Base-by-base conservation (phyloP, 2,329 filamentous ascomycete genomes). In the Metarhizium robertsii region DNA sequence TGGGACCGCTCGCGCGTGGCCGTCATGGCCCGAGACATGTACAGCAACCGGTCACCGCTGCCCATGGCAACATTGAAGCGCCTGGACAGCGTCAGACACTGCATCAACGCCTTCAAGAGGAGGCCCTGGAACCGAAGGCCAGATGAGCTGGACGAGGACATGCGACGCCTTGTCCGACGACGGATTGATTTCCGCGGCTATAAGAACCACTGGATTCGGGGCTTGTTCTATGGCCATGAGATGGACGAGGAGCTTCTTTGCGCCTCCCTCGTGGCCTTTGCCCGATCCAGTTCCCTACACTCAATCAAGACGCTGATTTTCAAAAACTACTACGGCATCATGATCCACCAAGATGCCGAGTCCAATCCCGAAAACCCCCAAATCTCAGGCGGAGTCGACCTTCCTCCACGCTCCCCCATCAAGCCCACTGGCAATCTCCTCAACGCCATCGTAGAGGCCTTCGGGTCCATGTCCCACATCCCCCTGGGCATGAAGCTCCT, bases 381-480 rank as follows among this genome's bases (percentile, higher is more conserved):
- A 7, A 57, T 74, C 45, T 59, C 55, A 1, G 71, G 66, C 16
- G 69, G 73, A n/a, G 72, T 65, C 34, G 62, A 64, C 1, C 76
- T 80, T 47, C 65, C 72, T 1, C 62, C 61, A 0, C 72, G 75
- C 32, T 85, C 80, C 1, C 77, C 80, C 7, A 67, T 86, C 36
- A 72, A 75, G 52, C 88, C 89, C 2, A 82, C 79, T 0, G 59
- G 67, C 7, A 71, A 73, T 2, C 73, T 92, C 0, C 74, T 92
- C 25, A 74, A 80, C 54, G 79, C 85, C 8, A 71, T 92, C n/a
- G 85, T 86, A 6, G 84, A 90, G 64, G 74, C 77, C 1, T 88
- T 86, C 59, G 80, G 86, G n/a, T 78, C 76, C 58, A 88, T 86
- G 67, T 84, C 80, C 50, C 76, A 85, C 54, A 74, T 90, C 4